Evolutionary conservation across 805 yeast species (phyloP), one percentile per base, ranked within the genome.

Genomic region (Kazachstania viticola): DNA sequence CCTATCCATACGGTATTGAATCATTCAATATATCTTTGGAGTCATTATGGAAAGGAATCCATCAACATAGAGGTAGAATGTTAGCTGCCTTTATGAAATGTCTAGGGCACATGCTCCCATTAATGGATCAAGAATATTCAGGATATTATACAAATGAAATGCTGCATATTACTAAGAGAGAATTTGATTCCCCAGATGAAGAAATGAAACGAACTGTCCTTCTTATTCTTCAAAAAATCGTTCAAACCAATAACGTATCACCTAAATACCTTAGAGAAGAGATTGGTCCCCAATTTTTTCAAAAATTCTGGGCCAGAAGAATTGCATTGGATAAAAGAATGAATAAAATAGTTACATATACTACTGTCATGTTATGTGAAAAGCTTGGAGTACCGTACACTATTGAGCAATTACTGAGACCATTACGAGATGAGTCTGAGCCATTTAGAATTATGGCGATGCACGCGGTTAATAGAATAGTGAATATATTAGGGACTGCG

Each of bases 1-100:
- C 84, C 4, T 64, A 72, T 15, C 97, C 97, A 0, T 83, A 79
- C 56, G 98, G 97, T 28, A 79, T 82, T 34, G 95, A 83, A 45
- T 73, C 88, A 0, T 87, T 88, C 51, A 93, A 85, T 44, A 56
- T 58, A 0, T 64, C 76, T 0, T 49, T 88, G 22, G 88, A 81
- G 34, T 80, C 84, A 0, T 58, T 83, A 5, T 85, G 95, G 94
- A 56, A 61, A 9, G 95, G 94, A 4, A 68, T 83, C 16, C 67
- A 73, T 28, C 67, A 67, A 25, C 91, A 81, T 40, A 63, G 94
- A 39, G 96, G 96, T 4, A 71, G 73, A 44, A 66, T 75, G 0
- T 62, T 85, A 31, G 79, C 94, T 0, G 73, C 83, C 2, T 83
- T 79, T 47, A 49, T 88, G 39, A 73, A 72, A 46, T 80, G 93